Evolutionary conservation across 805 yeast genomes (phyloP).

Genomic region (Candida verbasci): DNA sequence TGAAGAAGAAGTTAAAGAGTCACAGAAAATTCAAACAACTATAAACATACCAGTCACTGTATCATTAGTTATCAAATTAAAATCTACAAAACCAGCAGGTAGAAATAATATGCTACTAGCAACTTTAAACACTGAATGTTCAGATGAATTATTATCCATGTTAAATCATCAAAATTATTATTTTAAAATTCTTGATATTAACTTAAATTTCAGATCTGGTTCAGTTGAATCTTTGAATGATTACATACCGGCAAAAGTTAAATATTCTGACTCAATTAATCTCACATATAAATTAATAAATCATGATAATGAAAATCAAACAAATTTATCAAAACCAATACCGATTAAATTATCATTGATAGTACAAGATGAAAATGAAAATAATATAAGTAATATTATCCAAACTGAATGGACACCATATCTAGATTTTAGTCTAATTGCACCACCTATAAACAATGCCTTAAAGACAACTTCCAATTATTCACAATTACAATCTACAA

Average conservation of each 20-base stretch:
- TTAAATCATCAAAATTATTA: constrained; percentile 12
- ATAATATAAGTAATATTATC: constrained; percentile 23
- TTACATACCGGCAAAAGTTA: constrained; percentile 11
- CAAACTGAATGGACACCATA: constrained; percentile 38
- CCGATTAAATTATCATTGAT: constrained; percentile 22
- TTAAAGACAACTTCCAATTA: constrained; percentile 24
- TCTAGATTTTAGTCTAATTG: constrained; percentile 32
- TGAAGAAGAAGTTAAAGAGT: background rate
- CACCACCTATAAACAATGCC: constrained; percentile 36
- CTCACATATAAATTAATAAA: constrained; percentile 31
- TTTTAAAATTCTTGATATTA: constrained; percentile 20
- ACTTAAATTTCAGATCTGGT: constrained; percentile 26
- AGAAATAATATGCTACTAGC: constrained; percentile 42
- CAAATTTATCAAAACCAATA: constrained; percentile 21
- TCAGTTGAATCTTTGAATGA: constrained; percentile 21
- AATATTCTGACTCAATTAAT: constrained; percentile 27
- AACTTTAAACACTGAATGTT: constrained; percentile 44
- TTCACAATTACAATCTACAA: constrained; percentile 16
- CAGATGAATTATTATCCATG: constrained; percentile 31
- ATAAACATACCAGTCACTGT: constrained; percentile 25
- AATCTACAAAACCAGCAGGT: constrained; percentile 48
- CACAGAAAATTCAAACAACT: background rate
- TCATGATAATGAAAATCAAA: constrained; percentile 16
- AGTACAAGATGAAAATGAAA: constrained; percentile 14
- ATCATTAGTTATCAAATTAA: constrained; percentile 42